phyloP scores from a whole-genome alignment of 192 early-diverging fungal genomes.

The Chytriomyces hyalinus region DNA sequence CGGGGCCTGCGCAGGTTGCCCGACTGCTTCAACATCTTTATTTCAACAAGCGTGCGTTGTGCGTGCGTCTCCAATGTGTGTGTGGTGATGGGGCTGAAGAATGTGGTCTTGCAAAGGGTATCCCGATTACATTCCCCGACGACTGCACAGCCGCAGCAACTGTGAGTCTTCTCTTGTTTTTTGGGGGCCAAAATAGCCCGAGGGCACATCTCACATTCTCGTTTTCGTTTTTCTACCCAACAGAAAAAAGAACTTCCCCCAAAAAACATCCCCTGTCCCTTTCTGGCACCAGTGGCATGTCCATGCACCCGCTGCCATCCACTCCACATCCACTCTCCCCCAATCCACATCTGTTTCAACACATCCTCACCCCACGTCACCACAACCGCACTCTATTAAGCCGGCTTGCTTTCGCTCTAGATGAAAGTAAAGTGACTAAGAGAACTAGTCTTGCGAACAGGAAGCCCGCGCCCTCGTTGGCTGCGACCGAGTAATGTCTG shows the following conservation, averaged over 20 bases:
- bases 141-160: too few relatives aligned
- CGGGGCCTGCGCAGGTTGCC: too few relatives aligned
- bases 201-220: neutral
- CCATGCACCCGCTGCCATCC: neutral
- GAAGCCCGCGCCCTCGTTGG: slow-evolving; percentile 15
- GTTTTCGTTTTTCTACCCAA: neutral
- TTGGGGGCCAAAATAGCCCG: too few relatives aligned
- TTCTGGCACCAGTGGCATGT: neutral
- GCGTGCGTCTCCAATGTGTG: too few relatives aligned
- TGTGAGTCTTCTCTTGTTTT: too few relatives aligned
- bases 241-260: neutral
- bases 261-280: neutral
- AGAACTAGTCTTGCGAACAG: slow-evolving; percentile 21
- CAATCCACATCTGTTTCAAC: neutral
- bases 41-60: too few relatives aligned
- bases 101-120: too few relatives aligned
- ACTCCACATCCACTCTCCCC: neutral
- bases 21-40: too few relatives aligned
- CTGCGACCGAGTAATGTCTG: neutral
- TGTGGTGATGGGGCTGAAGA: too few relatives aligned
- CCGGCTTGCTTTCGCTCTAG: slow-evolving; percentile 13
- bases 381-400: slow-evolving; percentile 27
- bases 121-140: too few relatives aligned
- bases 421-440: slow-evolving; percentile 25
- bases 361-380: neutral